Evolutionary conservation across 2,329 filamentous ascomycete species (phyloP).

Genomic region (Exophiala spinifera): DNA sequence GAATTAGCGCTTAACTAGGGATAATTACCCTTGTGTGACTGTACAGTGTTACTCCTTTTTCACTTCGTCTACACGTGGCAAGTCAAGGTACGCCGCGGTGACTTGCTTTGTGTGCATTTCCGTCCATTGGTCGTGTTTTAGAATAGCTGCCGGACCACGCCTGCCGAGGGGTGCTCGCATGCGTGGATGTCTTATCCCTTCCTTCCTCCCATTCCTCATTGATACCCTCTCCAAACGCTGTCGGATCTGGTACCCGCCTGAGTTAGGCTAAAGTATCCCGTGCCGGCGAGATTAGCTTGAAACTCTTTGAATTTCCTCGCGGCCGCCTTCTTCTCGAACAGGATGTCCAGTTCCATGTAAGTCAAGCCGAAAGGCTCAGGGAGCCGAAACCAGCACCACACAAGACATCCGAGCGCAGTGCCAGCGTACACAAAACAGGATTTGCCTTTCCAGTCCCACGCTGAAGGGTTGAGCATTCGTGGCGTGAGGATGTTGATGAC

Average conservation of each 20-base stretch:
- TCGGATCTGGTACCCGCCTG: slow-evolving; percentile 7
- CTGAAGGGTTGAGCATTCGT: slow-evolving; percentile 34
- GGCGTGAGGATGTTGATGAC: slow-evolving; percentile 40
- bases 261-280: slow-evolving; percentile 28
- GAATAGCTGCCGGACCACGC: too few relatives aligned
- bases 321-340: slow-evolving; percentile 40
- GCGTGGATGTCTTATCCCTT: too few relatives aligned
- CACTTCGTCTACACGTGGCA: too few relatives aligned
- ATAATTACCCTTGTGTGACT: too few relatives aligned
- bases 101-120: too few relatives aligned
- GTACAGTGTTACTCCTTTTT: too few relatives aligned
- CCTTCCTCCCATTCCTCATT: background rate
- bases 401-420: slow-evolving; percentile 34
- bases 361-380: slow-evolving; percentile 42
- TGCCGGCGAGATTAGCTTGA: slow-evolving; percentile 28
- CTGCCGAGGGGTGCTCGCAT: too few relatives aligned
- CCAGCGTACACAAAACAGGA: slow-evolving; percentile 42
- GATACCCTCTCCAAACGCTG: slow-evolving; percentile 22
- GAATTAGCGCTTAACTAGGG: too few relatives aligned
- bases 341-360: slow-evolving; percentile 42
- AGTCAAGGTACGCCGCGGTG: too few relatives aligned
- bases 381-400: slow-evolving; percentile 42
- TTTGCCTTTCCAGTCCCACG: slow-evolving; percentile 41
- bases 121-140: too few relatives aligned
- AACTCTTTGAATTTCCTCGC: slow-evolving; percentile 36